Evolutionary conservation across 257 asterid genomes (phyloP), one percentile per base, ranked within the genome.

Genomic region (Plantago ovata): DNA sequence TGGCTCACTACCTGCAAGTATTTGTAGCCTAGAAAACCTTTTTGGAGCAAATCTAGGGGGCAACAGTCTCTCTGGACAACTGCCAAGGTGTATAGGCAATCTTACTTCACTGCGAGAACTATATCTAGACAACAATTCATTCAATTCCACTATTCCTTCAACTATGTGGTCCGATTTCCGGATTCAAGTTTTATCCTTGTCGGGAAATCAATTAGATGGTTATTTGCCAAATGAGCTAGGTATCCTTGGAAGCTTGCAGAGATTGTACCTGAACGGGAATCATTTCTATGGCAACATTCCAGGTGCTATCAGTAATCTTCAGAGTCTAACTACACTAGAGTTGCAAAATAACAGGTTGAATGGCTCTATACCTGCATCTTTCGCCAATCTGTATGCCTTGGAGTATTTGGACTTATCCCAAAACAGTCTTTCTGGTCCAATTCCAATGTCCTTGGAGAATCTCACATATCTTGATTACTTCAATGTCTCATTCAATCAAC

Each of bases 211-310:
- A 0, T 61, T 71, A 9, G 15, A 24, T 24, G 72, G 76, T 16
- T 47, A 64, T 41, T 32, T 71, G 32, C 10, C 72, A 13, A 7
- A 28, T 6, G 66, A 71, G 18, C 42, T 66, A 8, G 60, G 69
- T 0, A 65, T n/a, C 4, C 6, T 66, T 10, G 50, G 58, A 0
- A 65, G 9, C 8, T 8, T 71, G 46, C 12, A 0, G 45, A 14
- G 10, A 8, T 33, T 71, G 18, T 0, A 32, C 62, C 49, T 72
- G 10, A 14, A 24, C 13, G 41, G 28, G 6, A 67, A 72, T 58
- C 63, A 67, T 12, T 42, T 72, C 33, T 57, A 67, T 1, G 67
- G 70, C 16, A 50, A 23, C 10, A 62, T 72, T 12, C 77, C 74
- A 22, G 58, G 59, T 6, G 2, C 51, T 2, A 18, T 72, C 12